Evolutionary conservation across 2,329 filamentous ascomycete species (phyloP), one percentile per base, ranked within the genome.

Genomic region (Metarhizium guizhouense): DNA sequence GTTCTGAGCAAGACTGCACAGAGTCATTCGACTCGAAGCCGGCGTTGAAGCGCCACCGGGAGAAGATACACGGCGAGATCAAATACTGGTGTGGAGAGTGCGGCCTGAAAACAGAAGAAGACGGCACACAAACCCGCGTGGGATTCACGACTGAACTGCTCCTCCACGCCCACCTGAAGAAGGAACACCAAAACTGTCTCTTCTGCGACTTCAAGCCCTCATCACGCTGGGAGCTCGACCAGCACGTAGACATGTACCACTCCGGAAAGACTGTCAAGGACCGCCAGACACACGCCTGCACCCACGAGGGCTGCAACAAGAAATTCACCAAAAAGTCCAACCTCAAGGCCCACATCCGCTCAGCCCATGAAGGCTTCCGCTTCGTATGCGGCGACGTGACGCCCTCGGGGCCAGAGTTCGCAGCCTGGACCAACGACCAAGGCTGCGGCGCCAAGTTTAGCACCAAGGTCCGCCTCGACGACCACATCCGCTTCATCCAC

Each of bases 301-400:
- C 83, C 0, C 78, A 85, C 64, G 72, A 77, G 0, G 85, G 80
- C 25, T 96, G 92, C 68, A 76, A 74, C 55, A 89, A 88, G 65
- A 82, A 77, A 54, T 96, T 96, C 70, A 92, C 89, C 18, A 88
- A 87, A 66, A 84, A 82, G 58, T 86, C 87, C n/a, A 96, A 96
- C 63, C 77, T 95, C 53, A 88, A 86, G 16, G 82, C 85, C 0
- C 93, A 97, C 66, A 76, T 93, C 54, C 85, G 86, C 56, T 85
- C 82, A 11, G 85, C 86, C 0, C 93, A 96, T 66, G 80, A 90
- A 61, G 86, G 89, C 18, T 75, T 84, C 61, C 84, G 84, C 10
- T 96, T 89, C 65, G 76, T 89, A n/a, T 96, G 93, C 65, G 89
- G 89, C 16, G 72, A 85, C 51, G 80, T 84, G 11, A 82, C 87